These are phyloP conservation scores for Melanomma pulvis-pyrius DNA, from an alignment of 495 filamentous ascomycete genomes.

Conservation along the genomic window DNA sequence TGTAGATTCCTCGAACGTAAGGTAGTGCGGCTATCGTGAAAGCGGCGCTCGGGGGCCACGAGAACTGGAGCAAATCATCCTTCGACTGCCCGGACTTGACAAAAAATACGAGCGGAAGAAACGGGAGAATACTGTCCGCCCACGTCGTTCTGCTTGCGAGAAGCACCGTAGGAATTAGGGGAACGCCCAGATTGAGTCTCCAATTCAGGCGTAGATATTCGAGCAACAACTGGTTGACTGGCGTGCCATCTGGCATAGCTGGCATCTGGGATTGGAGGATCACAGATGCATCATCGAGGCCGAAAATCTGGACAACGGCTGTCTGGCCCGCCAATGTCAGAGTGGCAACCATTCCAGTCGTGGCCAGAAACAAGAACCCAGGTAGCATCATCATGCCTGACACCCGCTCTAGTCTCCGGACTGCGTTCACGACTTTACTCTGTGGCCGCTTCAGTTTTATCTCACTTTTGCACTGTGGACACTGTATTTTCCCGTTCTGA, in stretches of 20 bases:
- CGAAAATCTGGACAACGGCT: constrained; percentile 66
- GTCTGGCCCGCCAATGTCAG: constrained; percentile 62
- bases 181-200: constrained; percentile 56
- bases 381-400: constrained; percentile 62
- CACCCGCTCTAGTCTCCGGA: constrained; percentile 57
- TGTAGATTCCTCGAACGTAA: constrained; percentile 67
- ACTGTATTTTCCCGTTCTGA: constrained; percentile 62
- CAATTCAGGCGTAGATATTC: constrained; percentile 38
- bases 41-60: constrained; percentile 77
- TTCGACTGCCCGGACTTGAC: constrained; percentile 49
- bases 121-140: constrained; percentile 62
- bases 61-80: constrained; percentile 49
- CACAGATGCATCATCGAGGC: constrained; percentile 57
- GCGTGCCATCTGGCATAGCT: background rate
- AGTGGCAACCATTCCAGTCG: constrained; percentile 47
- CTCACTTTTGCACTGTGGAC: constrained; percentile 84
- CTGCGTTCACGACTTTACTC: constrained; percentile 64
- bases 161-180: constrained; percentile 63
- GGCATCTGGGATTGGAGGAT: constrained; percentile 48
- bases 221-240: constrained; percentile 2
- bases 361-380: constrained; percentile 43
- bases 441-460: constrained; percentile 74
- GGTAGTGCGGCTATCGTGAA: constrained; percentile 71
- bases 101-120: constrained; percentile 66
- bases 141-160: constrained; percentile 62